A percentile compares a stretch with the other conserved stretches of the same genome.
phyloP scores from a whole-genome alignment of 116 monocot species.

The Posidonia oceanica region DNA sequence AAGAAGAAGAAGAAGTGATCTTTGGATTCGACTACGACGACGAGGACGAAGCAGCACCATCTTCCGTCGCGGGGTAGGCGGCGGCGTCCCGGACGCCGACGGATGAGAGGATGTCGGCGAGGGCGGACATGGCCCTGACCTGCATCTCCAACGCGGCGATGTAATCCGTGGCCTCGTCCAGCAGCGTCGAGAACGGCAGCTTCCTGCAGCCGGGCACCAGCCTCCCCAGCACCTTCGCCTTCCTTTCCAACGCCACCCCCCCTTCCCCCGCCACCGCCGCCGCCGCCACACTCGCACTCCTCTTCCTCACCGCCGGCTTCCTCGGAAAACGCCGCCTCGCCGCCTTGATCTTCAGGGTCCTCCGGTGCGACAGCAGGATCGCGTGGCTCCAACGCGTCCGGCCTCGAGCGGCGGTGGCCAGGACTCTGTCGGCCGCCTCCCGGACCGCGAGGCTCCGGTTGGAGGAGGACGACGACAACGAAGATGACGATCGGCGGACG shows the following conservation, averaged over 20 bases:
- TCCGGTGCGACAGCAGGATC: slow-evolving; percentile 10
- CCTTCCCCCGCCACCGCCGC: too few relatives aligned
- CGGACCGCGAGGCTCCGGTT: slow-evolving; percentile 24
- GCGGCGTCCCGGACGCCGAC: slow-evolving; percentile 2
- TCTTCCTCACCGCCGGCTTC: background rate
- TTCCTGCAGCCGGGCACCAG: slow-evolving; percentile 74
- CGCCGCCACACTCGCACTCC: background rate
- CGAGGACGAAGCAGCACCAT: background rate
- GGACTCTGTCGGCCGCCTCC: slow-evolving; percentile 45
- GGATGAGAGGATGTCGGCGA: slow-evolving; percentile 40
- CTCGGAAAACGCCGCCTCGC: background rate
- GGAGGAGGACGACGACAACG: background rate
- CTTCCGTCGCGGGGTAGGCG: too few relatives aligned
- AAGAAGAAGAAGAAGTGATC: background rate
- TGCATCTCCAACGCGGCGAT: slow-evolving; percentile 92
- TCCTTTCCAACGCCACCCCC: slow-evolving; percentile 16
- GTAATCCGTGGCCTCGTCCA: slow-evolving; percentile 76
- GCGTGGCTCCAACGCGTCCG: slow-evolving; percentile 62
- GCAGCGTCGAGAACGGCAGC: slow-evolving; percentile 42
- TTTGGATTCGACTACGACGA: background rate
- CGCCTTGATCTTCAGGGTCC: slow-evolving; percentile 3
- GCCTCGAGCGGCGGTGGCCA: slow-evolving; percentile 42
- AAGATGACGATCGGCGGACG: slow-evolving; percentile 9
- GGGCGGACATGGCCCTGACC: slow-evolving; percentile 57
- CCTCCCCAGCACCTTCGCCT: slow-evolving; percentile 39